phyloP scores from a whole-genome alignment of 257 asterid species.

The Mitragyna speciosa region DNA sequence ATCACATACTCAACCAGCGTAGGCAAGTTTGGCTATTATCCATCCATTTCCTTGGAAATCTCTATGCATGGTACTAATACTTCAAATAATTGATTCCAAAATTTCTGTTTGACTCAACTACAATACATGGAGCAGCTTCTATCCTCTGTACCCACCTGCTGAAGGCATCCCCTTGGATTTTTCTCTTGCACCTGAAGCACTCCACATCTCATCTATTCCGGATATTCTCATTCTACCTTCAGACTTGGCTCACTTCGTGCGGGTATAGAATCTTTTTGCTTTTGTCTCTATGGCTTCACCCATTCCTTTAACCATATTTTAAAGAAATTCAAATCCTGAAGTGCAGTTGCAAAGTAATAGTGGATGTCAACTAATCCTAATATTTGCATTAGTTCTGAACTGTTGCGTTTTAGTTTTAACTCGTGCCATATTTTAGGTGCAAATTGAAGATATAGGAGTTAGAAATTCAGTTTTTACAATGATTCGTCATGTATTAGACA shows the following conservation, averaged over 20 bases:
- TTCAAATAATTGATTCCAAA: not conserved
- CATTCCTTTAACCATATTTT: not conserved
- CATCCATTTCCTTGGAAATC: slow-evolving; percentile 4
- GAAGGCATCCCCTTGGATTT: slow-evolving; percentile 82
- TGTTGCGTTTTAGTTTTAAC: not conserved
- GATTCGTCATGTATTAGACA: not conserved
- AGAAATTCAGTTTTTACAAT: not conserved
- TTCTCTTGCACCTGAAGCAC: slow-evolving; percentile 76
- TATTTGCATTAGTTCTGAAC: not conserved
- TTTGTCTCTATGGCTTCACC: too few species aligned
- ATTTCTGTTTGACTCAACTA: slow-evolving; percentile 9
- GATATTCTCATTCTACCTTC: slow-evolving; percentile 88
- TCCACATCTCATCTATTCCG: slow-evolving; percentile 64
- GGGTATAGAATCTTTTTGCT: slow-evolving; percentile 47
- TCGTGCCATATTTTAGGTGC: not conserved
- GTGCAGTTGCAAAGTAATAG: not conserved
- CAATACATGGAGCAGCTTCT: slow-evolving; percentile 69
- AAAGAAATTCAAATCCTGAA: not conserved
- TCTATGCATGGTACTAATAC: not conserved
- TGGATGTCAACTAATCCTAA: not conserved
- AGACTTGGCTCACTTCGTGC: slow-evolving; percentile 81
- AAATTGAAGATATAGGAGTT: not conserved
- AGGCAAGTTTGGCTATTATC: slow-evolving; percentile 45
- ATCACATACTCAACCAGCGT: slow-evolving; percentile 71
- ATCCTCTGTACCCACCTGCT: slow-evolving; percentile 94